Evolutionary conservation across 1,284 basidiomycete genomes (phyloP).

Genomic region (Macrocystidia cucumis): DNA sequence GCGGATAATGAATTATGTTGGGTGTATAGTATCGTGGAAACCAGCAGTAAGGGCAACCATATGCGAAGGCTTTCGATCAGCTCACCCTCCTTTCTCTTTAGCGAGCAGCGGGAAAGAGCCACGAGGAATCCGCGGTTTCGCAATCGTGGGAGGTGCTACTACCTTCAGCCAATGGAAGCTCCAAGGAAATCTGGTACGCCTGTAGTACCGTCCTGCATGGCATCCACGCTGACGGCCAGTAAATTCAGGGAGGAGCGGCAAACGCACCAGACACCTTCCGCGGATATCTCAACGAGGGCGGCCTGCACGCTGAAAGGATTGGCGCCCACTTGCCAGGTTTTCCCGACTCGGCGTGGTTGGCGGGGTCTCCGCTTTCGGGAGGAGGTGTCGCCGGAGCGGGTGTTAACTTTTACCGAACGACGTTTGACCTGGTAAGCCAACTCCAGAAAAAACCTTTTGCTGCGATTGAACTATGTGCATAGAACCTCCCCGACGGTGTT

Average conservation of each 20-base stretch:
- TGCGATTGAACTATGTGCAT: conserved; percentile 3
- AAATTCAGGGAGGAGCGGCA: conserved; percentile 32
- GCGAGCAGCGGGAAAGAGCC: conserved; percentile 43
- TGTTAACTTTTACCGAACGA: conserved; percentile 45
- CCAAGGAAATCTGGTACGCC: conserved; percentile 41
- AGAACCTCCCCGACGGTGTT: conserved; percentile 27
- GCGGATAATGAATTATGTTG: conserved; percentile 2
- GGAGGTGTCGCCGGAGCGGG: conserved; percentile 32
- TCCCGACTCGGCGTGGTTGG: conserved; percentile 32
- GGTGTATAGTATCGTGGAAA: conserved; percentile 32
- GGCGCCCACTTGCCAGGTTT: conserved; percentile 47
- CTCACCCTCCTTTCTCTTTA: conserved; percentile 10
- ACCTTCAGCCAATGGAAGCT: conserved; percentile 39
- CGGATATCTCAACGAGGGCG: conserved; percentile 46
- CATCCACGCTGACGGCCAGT: neutral
- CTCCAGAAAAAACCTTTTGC: too few relatives aligned
- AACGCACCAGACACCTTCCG: conserved; percentile 36
- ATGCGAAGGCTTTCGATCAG: neutral
- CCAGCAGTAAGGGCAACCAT: conserved; percentile 34
- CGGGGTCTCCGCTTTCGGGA: conserved; percentile 23
- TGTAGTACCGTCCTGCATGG: neutral
- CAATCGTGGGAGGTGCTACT: conserved; percentile 30
- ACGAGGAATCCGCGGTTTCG: conserved; percentile 41
- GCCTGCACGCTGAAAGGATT: conserved; percentile 40
- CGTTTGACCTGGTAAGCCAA: conserved; percentile 32